Evolutionary conservation across 345 rosid genomes (phyloP), one percentile per base, ranked within the genome.

Genomic region (Populus simonii): DNA sequence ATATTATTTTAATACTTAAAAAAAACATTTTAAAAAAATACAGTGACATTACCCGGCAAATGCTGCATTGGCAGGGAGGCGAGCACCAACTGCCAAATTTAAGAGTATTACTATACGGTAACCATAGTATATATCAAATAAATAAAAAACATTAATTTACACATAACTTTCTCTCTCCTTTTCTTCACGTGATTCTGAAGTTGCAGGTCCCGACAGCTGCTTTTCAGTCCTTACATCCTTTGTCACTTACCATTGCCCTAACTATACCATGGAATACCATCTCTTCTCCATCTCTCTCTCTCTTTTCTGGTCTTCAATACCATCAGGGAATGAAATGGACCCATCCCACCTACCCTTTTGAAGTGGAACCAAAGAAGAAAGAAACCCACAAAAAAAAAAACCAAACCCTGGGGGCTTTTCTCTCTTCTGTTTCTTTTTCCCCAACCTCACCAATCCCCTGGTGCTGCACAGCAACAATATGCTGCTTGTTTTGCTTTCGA

Each of bases 121-220:
- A 65, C 53, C 27, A 20, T 74, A 23, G 0, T 10, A 22, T 2
- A n/a, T 62, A 23, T 10, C 66, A 62, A 62, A 62, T 29, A 62
- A 25, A n/a, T 23, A 62, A 0, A 18, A 6, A 57, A 57, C 63
- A 18, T 57, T 57, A 18, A 57, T 57, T 1, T 57, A 57, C 25
- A 0, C 31, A 15, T 20, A 31, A 4, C 3, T 20, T 20, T 7
- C 1, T 18, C 31, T 35, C 22, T 8, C 74, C 41, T 45, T 59
- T 75, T 71, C 66, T 88, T 89, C 97, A 92, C 94, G 97, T 92
- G 97, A 88, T 85, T 82, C 90, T 84, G 88, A 86, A 79, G 74
- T 83, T 82, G 78, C 85, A 76, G 87, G 17, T 75, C 73, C 81
- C 89, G 88, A 81, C 87, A 89, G 81, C 84, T 72, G 76, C 81